Conservation (phyloP, 495 filamentous ascomycete genomes). For the Neurospora hispaniola region DNA sequence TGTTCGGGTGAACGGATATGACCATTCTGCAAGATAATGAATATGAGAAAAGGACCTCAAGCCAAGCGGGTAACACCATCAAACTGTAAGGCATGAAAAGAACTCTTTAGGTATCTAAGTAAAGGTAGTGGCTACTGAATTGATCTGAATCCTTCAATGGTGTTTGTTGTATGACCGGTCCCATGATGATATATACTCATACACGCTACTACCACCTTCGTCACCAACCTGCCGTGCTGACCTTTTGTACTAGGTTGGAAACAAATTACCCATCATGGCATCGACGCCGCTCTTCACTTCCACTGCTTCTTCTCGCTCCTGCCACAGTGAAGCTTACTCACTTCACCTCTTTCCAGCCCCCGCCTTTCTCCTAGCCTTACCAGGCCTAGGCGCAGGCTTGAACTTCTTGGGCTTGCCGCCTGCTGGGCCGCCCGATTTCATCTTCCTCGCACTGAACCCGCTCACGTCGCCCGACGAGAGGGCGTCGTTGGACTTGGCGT, state of each 20-base stretch:
- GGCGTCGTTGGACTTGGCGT: slow-evolving; percentile 81
- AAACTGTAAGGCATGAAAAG: not conserved
- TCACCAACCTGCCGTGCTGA: not conserved
- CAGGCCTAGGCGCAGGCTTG: slow-evolving; percentile 13
- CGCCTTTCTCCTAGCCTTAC: slow-evolving; percentile 33
- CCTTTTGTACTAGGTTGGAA: not conserved
- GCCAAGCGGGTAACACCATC: not conserved
- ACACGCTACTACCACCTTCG: not conserved
- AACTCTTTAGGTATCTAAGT: not conserved
- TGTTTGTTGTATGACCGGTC: not conserved
- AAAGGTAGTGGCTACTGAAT: not conserved
- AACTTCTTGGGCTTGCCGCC: slow-evolving; percentile 13
- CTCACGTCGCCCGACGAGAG: slow-evolving; percentile 64
- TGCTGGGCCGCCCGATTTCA: slow-evolving; percentile 47
- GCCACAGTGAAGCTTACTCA: not conserved
- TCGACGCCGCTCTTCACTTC: not conserved
- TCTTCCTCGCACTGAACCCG: slow-evolving; percentile 69
- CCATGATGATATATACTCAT: not conserved
- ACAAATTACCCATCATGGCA: not conserved
- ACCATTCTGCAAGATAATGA: not conserved
- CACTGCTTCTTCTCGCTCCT: not conserved
- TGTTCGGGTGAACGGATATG: not conserved
- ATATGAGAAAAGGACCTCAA: not conserved
- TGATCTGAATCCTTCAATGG: not conserved
- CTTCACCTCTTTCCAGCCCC: not conserved